A percentile compares a stretch with the other conserved stretches of the same genome.
phyloP scores from a whole-genome alignment of 179 eudicot species.

The Heliamphora pulchella region DNA sequence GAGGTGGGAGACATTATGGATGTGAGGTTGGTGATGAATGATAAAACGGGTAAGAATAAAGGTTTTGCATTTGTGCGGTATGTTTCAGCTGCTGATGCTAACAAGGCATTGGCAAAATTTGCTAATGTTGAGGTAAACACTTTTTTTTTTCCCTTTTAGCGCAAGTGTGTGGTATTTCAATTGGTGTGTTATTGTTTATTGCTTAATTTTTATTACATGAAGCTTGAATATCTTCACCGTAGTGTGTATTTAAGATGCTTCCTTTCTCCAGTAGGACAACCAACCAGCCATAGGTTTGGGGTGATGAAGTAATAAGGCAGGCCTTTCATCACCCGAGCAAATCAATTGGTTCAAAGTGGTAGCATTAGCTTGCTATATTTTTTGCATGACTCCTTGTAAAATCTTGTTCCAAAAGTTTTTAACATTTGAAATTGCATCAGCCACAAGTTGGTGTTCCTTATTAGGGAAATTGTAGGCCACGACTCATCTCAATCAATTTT shows the following conservation, averaged over 20 bases:
- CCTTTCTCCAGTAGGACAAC: not conserved
- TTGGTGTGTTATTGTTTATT: not conserved
- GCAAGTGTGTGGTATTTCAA: not conserved
- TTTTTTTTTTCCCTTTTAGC: not conserved
- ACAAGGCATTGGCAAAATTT: constrained; percentile 40
- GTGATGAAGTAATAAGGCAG: not conserved
- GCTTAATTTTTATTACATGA: not conserved
- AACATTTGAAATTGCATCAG: not conserved
- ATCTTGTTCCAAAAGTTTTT: not conserved
- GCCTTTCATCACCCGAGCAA: not conserved
- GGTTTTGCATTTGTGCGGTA: constrained; percentile 57
- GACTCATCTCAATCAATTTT: too few relatives aligned
- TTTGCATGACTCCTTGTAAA: not conserved
- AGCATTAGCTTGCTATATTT: not conserved
- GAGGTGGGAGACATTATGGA: constrained; percentile 47
- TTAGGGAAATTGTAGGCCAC: not conserved
- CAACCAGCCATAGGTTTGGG: not conserved
- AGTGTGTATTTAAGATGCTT: not conserved
- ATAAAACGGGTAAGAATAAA: constrained; percentile 40
- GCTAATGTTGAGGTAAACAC: constrained; percentile 46
- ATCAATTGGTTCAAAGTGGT: not conserved
- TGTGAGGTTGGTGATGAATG: constrained; percentile 35
- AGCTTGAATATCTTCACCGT: not conserved
- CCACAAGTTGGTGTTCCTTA: not conserved
- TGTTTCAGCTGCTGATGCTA: constrained; percentile 51